Percentiles rank a stretch among this genome's conserved stretches.
Evolutionary conservation across 495 filamentous ascomycete species (phyloP).

Genomic region (Aspergillus taichungensis): DNA sequence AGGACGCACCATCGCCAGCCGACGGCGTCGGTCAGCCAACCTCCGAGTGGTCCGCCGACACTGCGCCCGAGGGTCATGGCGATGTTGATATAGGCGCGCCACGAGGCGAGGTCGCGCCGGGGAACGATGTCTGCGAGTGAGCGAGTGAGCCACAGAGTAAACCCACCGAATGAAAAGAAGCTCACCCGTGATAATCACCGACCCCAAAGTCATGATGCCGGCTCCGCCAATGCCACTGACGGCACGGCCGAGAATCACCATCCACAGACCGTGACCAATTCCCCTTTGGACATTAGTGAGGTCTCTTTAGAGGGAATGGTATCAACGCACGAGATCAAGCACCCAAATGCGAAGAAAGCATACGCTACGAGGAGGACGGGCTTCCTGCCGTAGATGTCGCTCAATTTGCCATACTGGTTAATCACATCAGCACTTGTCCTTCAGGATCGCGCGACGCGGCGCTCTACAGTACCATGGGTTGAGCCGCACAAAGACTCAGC

Average conservation of each 20-base stretch:
- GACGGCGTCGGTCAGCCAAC: slow-evolving; percentile 53
- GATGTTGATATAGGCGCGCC: slow-evolving; percentile 59
- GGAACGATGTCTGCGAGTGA: slow-evolving; percentile 48
- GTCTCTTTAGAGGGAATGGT: too few relatives aligned
- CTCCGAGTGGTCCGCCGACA: slow-evolving; percentile 55
- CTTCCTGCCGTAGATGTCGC: slow-evolving; percentile 40
- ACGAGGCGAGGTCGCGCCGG: slow-evolving; percentile 56
- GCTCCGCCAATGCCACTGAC: slow-evolving; percentile 53
- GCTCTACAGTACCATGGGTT: slow-evolving; percentile 36
- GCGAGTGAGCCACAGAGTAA: not conserved
- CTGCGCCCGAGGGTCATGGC: slow-evolving; percentile 55
- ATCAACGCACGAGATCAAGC: slow-evolving; percentile 26
- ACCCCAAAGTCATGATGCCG: slow-evolving; percentile 47
- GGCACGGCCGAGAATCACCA: slow-evolving; percentile 48
- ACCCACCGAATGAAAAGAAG: not conserved
- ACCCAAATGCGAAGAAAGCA: slow-evolving; percentile 34
- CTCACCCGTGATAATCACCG: slow-evolving; percentile 53
- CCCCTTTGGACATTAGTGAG: slow-evolving; percentile 31
- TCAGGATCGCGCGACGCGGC: too few relatives aligned
- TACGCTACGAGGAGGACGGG: slow-evolving; percentile 32
- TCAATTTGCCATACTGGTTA: slow-evolving; percentile 36
- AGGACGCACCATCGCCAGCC: slow-evolving; percentile 57
- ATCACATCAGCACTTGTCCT: too few relatives aligned
- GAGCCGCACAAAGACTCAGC: slow-evolving; percentile 49
- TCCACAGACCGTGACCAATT: slow-evolving; percentile 38